Evolutionary conservation across 2,329 filamentous ascomycete genomes (phyloP).

Genomic region (Colletotrichum somersetense): DNA sequence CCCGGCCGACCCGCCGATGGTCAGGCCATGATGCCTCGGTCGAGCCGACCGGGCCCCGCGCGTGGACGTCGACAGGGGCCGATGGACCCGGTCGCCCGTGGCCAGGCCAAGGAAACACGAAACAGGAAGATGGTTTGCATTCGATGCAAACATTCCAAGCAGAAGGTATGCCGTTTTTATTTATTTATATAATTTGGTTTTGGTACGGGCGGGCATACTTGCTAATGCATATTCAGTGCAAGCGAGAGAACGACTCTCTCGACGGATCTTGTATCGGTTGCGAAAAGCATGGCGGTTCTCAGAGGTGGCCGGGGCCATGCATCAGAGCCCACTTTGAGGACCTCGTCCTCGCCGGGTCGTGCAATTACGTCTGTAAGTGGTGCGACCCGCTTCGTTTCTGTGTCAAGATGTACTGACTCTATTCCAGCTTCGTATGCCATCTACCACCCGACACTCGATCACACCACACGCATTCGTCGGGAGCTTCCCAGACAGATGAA

Average conservation of each 20-base stretch:
- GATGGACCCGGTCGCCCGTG: conserved; percentile 31
- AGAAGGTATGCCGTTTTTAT: conserved; percentile 15
- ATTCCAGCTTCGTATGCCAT: conserved; percentile 55
- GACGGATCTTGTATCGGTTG: conserved; percentile 36
- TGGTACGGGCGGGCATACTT: neutral
- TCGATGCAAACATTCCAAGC: conserved; percentile 40
- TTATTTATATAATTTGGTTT: too few species aligned
- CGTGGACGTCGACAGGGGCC: conserved; percentile 38
- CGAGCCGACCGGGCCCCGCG: neutral
- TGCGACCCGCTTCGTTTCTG: neutral
- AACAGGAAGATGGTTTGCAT: conserved; percentile 42
- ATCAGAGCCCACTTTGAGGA: conserved; percentile 57
- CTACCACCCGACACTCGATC: conserved; percentile 55
- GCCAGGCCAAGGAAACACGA: conserved; percentile 36
- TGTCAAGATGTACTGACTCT: neutral
- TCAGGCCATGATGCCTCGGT: neutral
- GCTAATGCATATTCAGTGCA: conserved; percentile 22
- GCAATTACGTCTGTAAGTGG: conserved; percentile 58
- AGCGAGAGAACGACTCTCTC: conserved; percentile 16
- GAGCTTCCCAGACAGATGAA: conserved; percentile 56
- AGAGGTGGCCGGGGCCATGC: conserved; percentile 49
- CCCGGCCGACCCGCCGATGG: neutral
- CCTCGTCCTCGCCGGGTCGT: conserved; percentile 58
- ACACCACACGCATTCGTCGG: conserved; percentile 52
- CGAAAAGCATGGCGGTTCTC: conserved; percentile 20